A percentile compares a stretch with the other conserved stretches of the same genome.
Conservation (phyloP, 306 rosid genomes). For the Prosopis cineraria region DNA sequence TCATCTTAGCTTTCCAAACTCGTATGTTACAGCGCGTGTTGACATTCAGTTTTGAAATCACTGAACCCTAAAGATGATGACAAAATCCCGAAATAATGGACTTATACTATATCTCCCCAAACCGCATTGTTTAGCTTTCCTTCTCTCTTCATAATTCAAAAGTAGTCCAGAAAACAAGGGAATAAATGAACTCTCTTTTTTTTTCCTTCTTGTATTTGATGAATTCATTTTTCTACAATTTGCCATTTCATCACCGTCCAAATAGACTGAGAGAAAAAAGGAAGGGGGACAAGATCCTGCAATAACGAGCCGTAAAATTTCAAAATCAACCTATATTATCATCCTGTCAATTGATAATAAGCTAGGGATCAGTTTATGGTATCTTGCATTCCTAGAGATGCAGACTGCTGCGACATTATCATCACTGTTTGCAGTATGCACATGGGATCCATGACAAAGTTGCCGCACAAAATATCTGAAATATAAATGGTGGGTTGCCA, state of each 20-base stretch:
- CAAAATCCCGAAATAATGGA: neutral
- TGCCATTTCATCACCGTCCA: neutral
- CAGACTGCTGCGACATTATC: neutral
- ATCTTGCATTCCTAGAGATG: conserved; percentile 2
- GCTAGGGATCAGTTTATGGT: neutral
- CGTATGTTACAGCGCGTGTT: neutral
- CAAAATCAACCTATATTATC: conserved; percentile 28
- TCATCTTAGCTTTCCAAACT: neutral
- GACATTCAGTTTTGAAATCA: neutral
- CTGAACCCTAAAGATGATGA: neutral
- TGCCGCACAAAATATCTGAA: neutral
- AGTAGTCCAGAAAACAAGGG: neutral
- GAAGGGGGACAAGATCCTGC: no score
- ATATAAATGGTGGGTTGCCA: neutral
- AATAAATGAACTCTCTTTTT: neutral
- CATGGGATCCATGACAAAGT: neutral
- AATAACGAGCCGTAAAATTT: conserved; percentile 14
- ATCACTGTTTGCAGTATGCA: conserved; percentile 13
- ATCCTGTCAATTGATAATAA: neutral
- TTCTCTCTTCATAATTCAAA: no score
- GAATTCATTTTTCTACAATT: no score
- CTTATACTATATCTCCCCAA: no score
- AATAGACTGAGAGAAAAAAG: no score
- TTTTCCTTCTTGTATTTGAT: no score
- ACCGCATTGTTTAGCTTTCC: no score